These are phyloP conservation scores for Grosmannia huntii DNA, from an alignment of 2,329 filamentous ascomycete species.

Conservation along the genomic window DNA sequence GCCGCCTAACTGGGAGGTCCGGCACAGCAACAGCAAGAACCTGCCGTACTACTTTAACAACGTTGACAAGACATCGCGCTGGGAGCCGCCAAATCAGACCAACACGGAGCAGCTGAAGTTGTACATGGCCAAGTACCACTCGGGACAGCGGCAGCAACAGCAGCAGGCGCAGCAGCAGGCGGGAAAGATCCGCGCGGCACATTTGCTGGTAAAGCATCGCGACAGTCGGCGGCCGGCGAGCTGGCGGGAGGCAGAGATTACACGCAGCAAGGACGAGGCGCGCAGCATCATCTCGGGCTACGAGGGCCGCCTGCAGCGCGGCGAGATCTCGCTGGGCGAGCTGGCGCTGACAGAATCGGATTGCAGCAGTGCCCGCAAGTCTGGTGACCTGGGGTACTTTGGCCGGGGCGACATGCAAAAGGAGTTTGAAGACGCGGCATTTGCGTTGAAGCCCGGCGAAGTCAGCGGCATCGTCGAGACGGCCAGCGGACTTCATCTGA, in stretches of 20 bases:
- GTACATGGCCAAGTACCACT: slow-evolving; percentile 88
- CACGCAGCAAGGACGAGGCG: slow-evolving; percentile 77
- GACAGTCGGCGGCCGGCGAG: slow-evolving; percentile 80
- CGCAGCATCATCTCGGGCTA: slow-evolving; percentile 62
- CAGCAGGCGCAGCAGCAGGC: slow-evolving; percentile 12
- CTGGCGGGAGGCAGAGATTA: slow-evolving; percentile 87
- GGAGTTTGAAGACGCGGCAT: slow-evolving; percentile 94
- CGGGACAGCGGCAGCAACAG: slow-evolving; percentile 26
- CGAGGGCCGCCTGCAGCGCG: slow-evolving; percentile 62
- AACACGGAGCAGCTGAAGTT: slow-evolving; percentile 86
- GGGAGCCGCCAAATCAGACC: slow-evolving; percentile 82
- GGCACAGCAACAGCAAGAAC: slow-evolving; percentile 96
- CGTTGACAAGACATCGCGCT: slow-evolving; percentile 74
- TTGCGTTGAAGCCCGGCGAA: slow-evolving; percentile 75
- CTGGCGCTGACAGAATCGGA: slow-evolving; percentile 83
- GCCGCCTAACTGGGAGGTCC: slow-evolving; percentile 83
- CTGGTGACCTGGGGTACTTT: slow-evolving; percentile 90
- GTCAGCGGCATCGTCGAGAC: slow-evolving; percentile 83
- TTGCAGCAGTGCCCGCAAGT: slow-evolving; percentile 89
- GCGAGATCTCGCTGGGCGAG: slow-evolving; percentile 60
- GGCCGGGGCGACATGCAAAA: slow-evolving; percentile 94
- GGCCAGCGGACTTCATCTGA: slow-evolving; percentile 87
- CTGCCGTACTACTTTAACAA: slow-evolving; percentile 98
- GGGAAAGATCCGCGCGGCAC: slow-evolving; percentile 85
- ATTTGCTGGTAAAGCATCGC: slow-evolving; percentile 86